phyloP scores from a whole-genome alignment of 257 asterid species.

The Galeopsis tetrahit region DNA sequence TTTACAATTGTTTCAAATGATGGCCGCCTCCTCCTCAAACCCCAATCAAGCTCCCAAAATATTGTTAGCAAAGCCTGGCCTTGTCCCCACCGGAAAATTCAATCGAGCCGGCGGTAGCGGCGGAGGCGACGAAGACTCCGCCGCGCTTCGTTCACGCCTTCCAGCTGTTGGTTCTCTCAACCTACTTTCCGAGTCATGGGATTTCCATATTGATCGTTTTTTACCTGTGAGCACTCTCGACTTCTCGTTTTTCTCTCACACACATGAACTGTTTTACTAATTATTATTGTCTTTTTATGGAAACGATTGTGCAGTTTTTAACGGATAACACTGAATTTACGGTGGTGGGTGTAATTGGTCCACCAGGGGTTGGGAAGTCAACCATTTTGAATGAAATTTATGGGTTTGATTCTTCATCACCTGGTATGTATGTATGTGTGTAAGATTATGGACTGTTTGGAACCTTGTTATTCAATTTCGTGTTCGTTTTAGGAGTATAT shows the following conservation, averaged over 20 bases:
- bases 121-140: constrained; percentile 72
- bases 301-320: constrained; percentile 63
- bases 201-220: constrained; percentile 77
- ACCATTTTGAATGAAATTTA: constrained; percentile 91
- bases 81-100: constrained; percentile 67
- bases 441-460: background rate
- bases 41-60: constrained; percentile 74
- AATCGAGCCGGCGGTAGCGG: constrained; percentile 56
- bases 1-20: constrained; percentile 12
- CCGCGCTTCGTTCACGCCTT: constrained; percentile 80
- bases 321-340: constrained; percentile 93
- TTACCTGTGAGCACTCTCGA: constrained; percentile 57
- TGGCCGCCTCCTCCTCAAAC: constrained; percentile 49
- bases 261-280: background rate
- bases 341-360: constrained; percentile 94
- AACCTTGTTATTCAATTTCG: background rate
- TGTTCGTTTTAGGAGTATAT: background rate
- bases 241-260: background rate
- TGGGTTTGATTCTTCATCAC: constrained; percentile 83
- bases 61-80: constrained; percentile 90
- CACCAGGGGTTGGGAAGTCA: constrained; percentile 90
- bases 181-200: constrained; percentile 89
- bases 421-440: constrained; percentile 52
- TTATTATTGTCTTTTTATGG: background rate
- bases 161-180: constrained; percentile 83